Evolutionary conservation across 192 early-diverging fungal genomes (phyloP).

Genomic region (Pecoramyces ruminantium): DNA sequence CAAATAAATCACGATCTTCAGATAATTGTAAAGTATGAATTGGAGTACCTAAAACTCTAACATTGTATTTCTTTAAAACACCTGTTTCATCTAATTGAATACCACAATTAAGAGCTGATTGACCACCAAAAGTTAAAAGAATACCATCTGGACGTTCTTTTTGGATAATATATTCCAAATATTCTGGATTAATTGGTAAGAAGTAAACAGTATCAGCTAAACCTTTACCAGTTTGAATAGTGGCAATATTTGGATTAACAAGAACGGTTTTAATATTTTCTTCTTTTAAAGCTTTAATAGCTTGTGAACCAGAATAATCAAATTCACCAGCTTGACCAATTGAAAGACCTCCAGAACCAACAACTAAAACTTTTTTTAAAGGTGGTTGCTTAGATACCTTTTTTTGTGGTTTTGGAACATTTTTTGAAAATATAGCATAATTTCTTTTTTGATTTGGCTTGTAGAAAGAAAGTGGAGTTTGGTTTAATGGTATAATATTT

Average conservation of each 20-base stretch:
- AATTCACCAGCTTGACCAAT: constrained; percentile 99
- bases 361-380: constrained; percentile 63
- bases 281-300: constrained; percentile 92
- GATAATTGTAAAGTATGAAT: constrained; percentile 77
- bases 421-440: not conserved
- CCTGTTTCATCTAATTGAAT: constrained; percentile 72
- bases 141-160: constrained; percentile 91
- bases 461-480: not conserved
- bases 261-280: constrained; percentile 80
- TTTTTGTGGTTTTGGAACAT: not conserved
- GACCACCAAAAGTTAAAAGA: constrained; percentile 89
- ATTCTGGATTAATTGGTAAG: constrained; percentile 82
- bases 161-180: constrained; percentile 79
- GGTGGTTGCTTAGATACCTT: constrained; percentile 4
- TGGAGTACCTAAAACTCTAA: constrained; percentile 91
- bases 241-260: constrained; percentile 98
- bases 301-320: constrained; percentile 94
- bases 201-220: constrained; percentile 94
- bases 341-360: constrained; percentile 85
- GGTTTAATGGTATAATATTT: not conserved
- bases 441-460: not conserved
- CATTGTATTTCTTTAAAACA: constrained; percentile 56
- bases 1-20: constrained; percentile 94
- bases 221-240: constrained; percentile 86
- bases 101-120: constrained; percentile 89